Evolutionary conservation across 164 flowering plant genomes (phyloP).

Genomic region (Chimonanthus praecox): DNA sequence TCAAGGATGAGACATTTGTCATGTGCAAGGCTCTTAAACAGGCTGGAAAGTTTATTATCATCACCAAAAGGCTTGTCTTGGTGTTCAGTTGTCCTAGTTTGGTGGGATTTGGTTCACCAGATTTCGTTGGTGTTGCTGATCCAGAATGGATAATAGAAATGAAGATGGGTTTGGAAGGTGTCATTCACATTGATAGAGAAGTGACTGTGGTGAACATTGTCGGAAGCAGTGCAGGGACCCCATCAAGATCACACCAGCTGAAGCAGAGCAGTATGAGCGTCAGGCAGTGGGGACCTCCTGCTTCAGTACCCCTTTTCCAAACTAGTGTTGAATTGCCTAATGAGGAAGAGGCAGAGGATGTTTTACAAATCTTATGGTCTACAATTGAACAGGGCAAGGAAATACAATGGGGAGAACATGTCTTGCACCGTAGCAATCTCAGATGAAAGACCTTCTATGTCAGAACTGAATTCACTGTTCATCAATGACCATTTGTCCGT

Average conservation of each 20-base stretch:
- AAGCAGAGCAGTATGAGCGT: constrained; percentile 27
- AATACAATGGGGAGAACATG: constrained; percentile 44
- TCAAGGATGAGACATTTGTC: constrained; percentile 55
- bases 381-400: constrained; percentile 51
- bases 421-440: constrained; percentile 56
- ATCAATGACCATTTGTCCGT: neutral
- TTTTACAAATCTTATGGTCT: constrained; percentile 42
- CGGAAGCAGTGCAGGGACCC: constrained; percentile 56
- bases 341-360: constrained; percentile 54
- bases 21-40: constrained; percentile 68
- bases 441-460: constrained; percentile 16
- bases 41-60: constrained; percentile 54
- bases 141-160: constrained; percentile 66
- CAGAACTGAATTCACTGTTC: neutral
- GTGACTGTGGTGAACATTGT: constrained; percentile 62
- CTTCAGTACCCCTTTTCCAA: constrained; percentile 58
- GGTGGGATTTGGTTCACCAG: constrained; percentile 49
- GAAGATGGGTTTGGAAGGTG: constrained; percentile 60
- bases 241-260: constrained; percentile 29
- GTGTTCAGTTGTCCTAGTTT: constrained; percentile 60
- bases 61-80: constrained; percentile 57
- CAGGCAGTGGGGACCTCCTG: constrained; percentile 40
- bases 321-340: constrained; percentile 50
- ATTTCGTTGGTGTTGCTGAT: constrained; percentile 54
- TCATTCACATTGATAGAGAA: constrained; percentile 58